Conservation (phyloP, 2,329 filamentous ascomycete species). For the Trichophyton rubrum region DNA sequence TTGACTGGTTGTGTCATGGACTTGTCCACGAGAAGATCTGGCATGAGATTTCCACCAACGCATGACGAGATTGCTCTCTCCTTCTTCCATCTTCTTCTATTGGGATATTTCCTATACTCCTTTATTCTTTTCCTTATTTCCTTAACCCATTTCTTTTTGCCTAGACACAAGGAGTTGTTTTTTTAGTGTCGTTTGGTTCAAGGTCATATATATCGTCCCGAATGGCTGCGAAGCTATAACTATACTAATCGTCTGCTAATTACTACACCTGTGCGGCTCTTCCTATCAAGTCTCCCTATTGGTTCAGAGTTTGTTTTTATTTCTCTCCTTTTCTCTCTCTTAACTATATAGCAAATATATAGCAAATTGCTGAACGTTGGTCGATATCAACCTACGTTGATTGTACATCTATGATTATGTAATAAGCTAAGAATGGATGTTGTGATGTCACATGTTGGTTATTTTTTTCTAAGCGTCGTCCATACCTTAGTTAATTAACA, state of each 20-base stretch:
- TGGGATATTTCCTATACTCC: neutral
- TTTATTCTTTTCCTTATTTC: neutral
- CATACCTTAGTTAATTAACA: neutral
- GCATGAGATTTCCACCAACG: constrained; percentile 16
- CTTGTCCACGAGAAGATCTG: constrained; percentile 44
- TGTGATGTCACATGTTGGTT: too few species aligned
- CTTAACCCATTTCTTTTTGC: neutral
- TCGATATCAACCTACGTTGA: too few species aligned
- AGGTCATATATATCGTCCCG: neutral
- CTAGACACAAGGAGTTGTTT: neutral
- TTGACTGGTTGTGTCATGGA: constrained; percentile 47
- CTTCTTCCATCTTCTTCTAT: neutral
- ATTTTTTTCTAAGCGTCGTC: too few species aligned
- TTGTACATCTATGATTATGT: neutral
- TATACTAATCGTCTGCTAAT: neutral
- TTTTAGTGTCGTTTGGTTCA: neutral
- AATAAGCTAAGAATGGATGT: neutral
- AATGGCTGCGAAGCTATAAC: neutral
- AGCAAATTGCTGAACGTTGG: too few species aligned
- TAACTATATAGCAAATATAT: too few species aligned
- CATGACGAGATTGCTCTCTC: neutral
- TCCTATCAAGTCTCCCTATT: neutral
- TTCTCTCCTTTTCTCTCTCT: neutral
- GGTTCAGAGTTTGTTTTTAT: neutral
- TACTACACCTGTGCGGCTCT: neutral